Evolutionary conservation across 129 eudicot genomes (phyloP), one percentile per base, ranked within the genome.

Genomic region (Calendula officinalis): DNA sequence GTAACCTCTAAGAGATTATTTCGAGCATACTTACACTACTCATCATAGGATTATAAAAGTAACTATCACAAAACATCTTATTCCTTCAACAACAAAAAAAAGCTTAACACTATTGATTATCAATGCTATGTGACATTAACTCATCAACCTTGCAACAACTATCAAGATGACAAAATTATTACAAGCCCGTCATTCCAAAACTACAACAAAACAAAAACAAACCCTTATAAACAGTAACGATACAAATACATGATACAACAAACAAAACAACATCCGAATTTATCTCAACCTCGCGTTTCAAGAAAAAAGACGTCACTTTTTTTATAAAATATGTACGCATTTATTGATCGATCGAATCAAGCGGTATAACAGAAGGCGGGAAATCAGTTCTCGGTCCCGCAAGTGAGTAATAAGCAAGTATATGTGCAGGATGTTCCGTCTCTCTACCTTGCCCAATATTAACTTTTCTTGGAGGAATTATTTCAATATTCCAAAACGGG

Each of bases 381-480:
- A 79, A 80, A 75, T 94, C 99, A 3, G 84, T 77, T 69, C 99
- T 83, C 22, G 70, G 95, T 40, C 99, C 99, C 30, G 90, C 95
- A 70, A 94, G 96, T 2, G 99, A 94, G 65, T 85, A 94, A 71
- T 94, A 88, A 0, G 97, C 99, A 33, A 94, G 87, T 35, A 94
- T 83, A 42, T 94, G 97, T 22, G 95, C 88, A 5, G 92, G 99
- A 60, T 83, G 85, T 67, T 81, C 96, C 1, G 42, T 70, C 37
- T 68, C 60, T 39, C 75, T 61, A 34, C 58, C 61, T 40, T 68
- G 86, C 9, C 77, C 81, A 32, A 16, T 61, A 54, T 17, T 46
- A 15, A 64, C 94, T 43, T 59, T 80, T 69, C 91, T 80, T 2
- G 89, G 78, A 41, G 98, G 92, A 56, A 94, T 94, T 69, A 94